Conservation (phyloP, 139 green algal species). For the Coccomyxa sp. region DNA sequence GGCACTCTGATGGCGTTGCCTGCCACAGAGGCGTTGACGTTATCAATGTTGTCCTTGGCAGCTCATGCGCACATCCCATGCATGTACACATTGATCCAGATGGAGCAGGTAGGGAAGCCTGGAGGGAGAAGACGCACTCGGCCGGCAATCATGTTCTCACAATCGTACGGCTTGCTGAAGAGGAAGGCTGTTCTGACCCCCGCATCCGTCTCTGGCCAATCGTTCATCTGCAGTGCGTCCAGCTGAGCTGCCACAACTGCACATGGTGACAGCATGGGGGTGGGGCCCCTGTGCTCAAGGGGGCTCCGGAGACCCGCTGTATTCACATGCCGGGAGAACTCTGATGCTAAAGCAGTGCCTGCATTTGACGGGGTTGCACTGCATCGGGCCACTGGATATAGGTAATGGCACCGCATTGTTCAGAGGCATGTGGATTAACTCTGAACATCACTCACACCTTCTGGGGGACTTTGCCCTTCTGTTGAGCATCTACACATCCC, state of each 20-base stretch:
- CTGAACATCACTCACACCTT: not conserved
- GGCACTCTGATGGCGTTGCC: not conserved
- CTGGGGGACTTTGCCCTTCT: not conserved
- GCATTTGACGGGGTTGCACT: not conserved
- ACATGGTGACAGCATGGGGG: constrained; percentile 36
- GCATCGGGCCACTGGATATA: not conserved
- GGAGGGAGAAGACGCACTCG: constrained; percentile 2
- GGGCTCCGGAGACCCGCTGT: not conserved
- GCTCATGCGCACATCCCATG: not conserved
- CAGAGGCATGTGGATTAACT: not conserved
- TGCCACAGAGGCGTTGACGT: not conserved
- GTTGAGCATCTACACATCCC: not conserved
- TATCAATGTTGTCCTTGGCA: constrained; percentile 6
- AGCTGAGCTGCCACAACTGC: constrained; percentile 50
- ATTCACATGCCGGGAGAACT: not conserved
- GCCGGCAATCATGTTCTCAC: constrained; percentile 12
- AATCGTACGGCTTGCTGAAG: constrained; percentile 38
- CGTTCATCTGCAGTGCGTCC: constrained; percentile 59
- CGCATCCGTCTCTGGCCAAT: constrained; percentile 57
- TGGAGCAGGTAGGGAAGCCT: no score
- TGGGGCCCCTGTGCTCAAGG: constrained; percentile 9
- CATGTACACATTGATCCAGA: no score
- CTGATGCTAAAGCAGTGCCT: not conserved
- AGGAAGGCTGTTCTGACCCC: constrained; percentile 41
- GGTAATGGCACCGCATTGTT: no score